Evolutionary conservation across 345 rosid genomes (phyloP).

Genomic region (Mallotus nudiflorus): DNA sequence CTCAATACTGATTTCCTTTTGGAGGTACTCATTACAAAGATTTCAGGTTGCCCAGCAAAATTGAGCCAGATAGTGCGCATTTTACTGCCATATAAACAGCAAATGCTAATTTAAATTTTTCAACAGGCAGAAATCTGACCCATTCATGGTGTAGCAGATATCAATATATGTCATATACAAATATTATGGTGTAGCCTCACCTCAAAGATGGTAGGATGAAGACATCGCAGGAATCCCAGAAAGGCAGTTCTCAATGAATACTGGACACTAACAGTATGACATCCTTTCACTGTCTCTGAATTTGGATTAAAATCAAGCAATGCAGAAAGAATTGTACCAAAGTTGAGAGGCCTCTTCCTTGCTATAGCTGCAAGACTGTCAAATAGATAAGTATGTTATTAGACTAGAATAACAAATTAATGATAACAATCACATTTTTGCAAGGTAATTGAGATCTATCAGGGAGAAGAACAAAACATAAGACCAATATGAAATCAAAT

Average conservation of each 20-base stretch:
- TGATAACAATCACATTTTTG: neutral
- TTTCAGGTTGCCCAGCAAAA: neutral
- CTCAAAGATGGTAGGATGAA: slow-evolving; percentile 70
- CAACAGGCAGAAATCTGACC: neutral
- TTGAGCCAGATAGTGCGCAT: neutral
- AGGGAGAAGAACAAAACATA: neutral
- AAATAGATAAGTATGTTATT: slow-evolving; percentile 39
- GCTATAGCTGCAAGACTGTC: slow-evolving; percentile 90
- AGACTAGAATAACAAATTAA: slow-evolving; percentile 20
- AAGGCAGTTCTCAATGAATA: slow-evolving; percentile 90
- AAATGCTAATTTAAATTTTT: neutral
- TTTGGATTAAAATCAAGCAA: slow-evolving; percentile 73
- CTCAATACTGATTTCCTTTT: too few species aligned
- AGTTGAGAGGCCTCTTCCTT: slow-evolving; percentile 78
- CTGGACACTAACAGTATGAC: slow-evolving; percentile 71
- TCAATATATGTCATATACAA: neutral
- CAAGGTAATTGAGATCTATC: neutral
- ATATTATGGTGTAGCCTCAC: slow-evolving; percentile 33
- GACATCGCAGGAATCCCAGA: slow-evolving; percentile 87
- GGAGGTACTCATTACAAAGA: too few species aligned
- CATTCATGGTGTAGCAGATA: neutral
- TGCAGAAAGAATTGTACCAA: slow-evolving; percentile 63
- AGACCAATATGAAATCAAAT: neutral
- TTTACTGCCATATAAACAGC: neutral
- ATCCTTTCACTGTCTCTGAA: slow-evolving; percentile 54